These are phyloP conservation scores for Spathaspora girioi DNA, from an alignment of 805 yeast genomes.

Conservation along the genomic window DNA sequence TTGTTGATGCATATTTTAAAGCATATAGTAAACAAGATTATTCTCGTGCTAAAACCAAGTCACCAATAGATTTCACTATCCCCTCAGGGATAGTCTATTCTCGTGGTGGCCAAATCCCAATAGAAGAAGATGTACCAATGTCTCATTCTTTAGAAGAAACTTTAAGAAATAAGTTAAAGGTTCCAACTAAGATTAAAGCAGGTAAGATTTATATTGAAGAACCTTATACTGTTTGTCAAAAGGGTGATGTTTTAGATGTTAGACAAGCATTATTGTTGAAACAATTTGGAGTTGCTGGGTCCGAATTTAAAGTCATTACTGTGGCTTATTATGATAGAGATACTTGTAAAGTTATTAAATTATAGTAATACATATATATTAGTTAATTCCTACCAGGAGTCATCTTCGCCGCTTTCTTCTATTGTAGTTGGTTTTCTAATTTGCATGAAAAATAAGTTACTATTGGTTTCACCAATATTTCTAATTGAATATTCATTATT, in stretches of 20 bases:
- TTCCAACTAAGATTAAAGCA: constrained; percentile 85
- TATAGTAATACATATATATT: background rate
- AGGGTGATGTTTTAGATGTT: constrained; percentile 81
- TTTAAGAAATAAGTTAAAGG: constrained; percentile 79
- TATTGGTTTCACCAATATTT: constrained; percentile 56
- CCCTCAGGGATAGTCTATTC: constrained; percentile 93
- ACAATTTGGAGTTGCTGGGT: constrained; percentile 92
- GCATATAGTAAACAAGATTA: constrained; percentile 77
- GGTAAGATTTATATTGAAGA: constrained; percentile 81
- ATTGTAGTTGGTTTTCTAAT: constrained; percentile 8
- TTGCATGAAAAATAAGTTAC: constrained; percentile 74
- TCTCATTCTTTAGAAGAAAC: constrained; percentile 94
- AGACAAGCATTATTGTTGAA: constrained; percentile 88
- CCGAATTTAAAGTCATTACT: constrained; percentile 81
- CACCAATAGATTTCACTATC: constrained; percentile 79
- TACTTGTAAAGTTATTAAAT: constrained; percentile 21
- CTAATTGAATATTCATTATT: constrained; percentile 68
- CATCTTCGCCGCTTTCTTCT: background rate
- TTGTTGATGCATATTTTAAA: constrained; percentile 85
- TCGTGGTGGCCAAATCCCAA: constrained; percentile 88
- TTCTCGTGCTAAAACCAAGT: constrained; percentile 81
- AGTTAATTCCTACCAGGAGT: background rate
- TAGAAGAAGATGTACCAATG: constrained; percentile 94
- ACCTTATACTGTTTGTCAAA: constrained; percentile 74
- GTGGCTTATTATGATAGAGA: constrained; percentile 78